Evolutionary conservation across 169 alveolate genomes (phyloP).

Genomic region (Theileria orientalis): DNA sequence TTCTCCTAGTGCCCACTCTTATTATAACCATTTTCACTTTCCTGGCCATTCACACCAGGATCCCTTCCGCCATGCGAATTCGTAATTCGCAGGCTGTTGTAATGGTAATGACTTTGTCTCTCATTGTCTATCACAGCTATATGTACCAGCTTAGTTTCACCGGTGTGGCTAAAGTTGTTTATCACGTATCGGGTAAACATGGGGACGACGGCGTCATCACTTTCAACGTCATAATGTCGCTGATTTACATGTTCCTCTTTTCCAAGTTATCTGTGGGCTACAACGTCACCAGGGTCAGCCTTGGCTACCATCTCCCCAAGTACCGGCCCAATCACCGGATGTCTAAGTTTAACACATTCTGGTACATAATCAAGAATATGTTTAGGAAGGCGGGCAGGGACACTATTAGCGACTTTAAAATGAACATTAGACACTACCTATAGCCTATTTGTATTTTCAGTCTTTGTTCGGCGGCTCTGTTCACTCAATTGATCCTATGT

Average conservation of each 20-base stretch:
- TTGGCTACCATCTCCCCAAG: not conserved
- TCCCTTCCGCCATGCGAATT: not conserved
- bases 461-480: too few relatives aligned
- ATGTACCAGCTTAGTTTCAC: not conserved
- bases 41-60: not conserved
- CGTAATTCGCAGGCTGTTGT: not conserved
- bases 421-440: too few relatives aligned
- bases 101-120: not conserved
- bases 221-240: not conserved
- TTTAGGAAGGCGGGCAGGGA: too few relatives aligned
- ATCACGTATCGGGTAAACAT: not conserved
- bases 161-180: constrained; percentile 1
- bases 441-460: too few relatives aligned
- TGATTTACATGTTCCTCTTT: not conserved
- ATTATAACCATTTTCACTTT: not conserved
- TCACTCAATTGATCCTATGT: too few relatives aligned
- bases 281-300: not conserved
- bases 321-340: too few relatives aligned
- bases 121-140: not conserved
- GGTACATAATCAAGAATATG: too few relatives aligned
- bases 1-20: constrained; percentile 1
- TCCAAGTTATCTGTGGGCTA: constrained; percentile 8
- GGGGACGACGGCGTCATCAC: not conserved
- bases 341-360: too few relatives aligned
- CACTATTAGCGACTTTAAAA: too few relatives aligned